Percentiles rank a stretch among this genome's conserved stretches.
Evolutionary conservation across 495 filamentous ascomycete genomes (phyloP).

Genomic region (Aspergillus hancockii): DNA sequence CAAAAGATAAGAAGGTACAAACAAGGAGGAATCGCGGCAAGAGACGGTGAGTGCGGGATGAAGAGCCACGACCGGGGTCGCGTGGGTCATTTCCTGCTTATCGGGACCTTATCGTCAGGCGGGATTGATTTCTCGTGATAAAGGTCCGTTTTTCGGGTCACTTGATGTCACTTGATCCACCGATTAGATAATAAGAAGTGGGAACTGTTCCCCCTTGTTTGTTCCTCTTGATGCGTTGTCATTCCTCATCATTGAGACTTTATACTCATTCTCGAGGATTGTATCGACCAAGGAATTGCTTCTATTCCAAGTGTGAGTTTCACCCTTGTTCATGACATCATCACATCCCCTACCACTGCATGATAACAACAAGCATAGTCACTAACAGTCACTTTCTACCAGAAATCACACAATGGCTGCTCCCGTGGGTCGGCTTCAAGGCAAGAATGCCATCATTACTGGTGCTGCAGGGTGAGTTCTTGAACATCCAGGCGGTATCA

Average conservation of each 20-base stretch:
- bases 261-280: not conserved
- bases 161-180: not conserved
- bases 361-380: not conserved
- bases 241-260: not conserved
- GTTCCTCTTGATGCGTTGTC: not conserved
- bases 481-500: too few relatives aligned
- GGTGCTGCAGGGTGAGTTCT: conserved; percentile 80
- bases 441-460: conserved; percentile 90
- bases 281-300: not conserved
- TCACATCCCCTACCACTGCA: not conserved
- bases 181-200: not conserved
- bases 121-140: too few relatives aligned
- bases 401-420: not conserved
- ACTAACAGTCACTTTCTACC: not conserved
- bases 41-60: not conserved
- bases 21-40: not conserved
- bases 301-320: not conserved
- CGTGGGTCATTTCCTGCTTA: not conserved
- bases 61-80: not conserved
- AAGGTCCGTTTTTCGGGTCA: not conserved
- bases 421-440: conserved; percentile 23
- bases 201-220: not conserved
- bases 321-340: not conserved
- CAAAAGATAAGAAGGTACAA: not conserved
- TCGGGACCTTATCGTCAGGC: not conserved